Base-by-base conservation (phyloP, 108 stramenopile genomes). In the Aurantiochytrium sp. region DNA sequence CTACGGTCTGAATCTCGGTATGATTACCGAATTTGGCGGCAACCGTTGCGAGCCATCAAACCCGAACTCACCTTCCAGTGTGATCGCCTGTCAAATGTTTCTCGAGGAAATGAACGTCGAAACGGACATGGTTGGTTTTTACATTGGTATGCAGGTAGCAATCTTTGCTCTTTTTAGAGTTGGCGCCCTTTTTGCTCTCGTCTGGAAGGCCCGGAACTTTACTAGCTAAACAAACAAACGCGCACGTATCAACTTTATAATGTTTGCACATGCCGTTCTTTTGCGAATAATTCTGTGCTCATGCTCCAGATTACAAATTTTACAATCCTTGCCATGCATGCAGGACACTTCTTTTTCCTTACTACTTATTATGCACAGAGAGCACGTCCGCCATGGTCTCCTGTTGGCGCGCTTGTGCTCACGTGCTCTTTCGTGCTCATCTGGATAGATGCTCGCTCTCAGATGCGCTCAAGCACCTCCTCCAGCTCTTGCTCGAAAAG, bases 21-120 rank as follows among this genome's bases (percentile, higher is more conserved):
- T 91, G 5, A 12, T 91, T 6, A 89, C 43, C 47, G 90, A 91
- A 5, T 89, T 91, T 49, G 60, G 45, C 51, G 60, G 35, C 71
- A 55, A 89, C 60, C 55, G 90, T 23, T 59, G 58, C 76, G 35
- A 59, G 16, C 18, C 43, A 21, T 25, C 60, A 4, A 83, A 53
- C 28, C 76, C 76, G 25, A 53, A 53, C 45, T 47, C 49, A 4
- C 1, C 76, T 6, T 21, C 49, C 49, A n/a, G 12, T 23, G 72
- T 69, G 58, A 49, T n/a, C 44, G 29, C 64, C 72, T 91, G 90
- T 44, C 64, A 44, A 2, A 43, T 12, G 12, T 35, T 91, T 14
- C 29, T 83, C 23, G 29, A 28, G n/a, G 55, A 28, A 12, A 91
- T 87, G 42, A 23, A 91, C 44, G 88, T 91, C 8, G 72, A 89